phyloP scores from a whole-genome alignment of 257 asterid genomes.

The Solanum appendiculatum region DNA sequence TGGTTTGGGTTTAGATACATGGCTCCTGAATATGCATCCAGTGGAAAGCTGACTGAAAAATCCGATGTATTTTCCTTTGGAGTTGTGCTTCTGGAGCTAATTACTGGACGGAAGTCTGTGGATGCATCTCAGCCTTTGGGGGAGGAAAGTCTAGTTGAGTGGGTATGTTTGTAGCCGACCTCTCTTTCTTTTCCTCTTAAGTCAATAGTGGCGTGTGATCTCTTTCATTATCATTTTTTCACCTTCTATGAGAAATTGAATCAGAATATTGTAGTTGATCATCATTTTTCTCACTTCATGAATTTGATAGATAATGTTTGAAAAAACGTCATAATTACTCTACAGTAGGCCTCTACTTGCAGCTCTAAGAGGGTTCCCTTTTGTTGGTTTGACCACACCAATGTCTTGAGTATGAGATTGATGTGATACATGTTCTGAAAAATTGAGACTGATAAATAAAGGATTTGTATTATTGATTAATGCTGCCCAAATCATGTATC shows the following conservation, averaged over 20 bases:
- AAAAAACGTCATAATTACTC: neutral
- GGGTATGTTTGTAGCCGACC: slow-evolving; percentile 44
- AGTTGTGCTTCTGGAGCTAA: slow-evolving; percentile 81
- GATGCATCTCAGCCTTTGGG: slow-evolving; percentile 85
- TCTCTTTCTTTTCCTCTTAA: neutral
- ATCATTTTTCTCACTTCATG: neutral
- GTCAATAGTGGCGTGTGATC: neutral
- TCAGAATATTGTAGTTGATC: neutral
- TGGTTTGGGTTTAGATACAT: slow-evolving; percentile 47
- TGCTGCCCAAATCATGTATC: neutral
- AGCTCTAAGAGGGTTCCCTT: neutral
- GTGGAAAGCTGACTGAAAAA: slow-evolving; percentile 86
- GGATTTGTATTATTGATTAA: neutral
- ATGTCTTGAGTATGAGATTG: neutral
- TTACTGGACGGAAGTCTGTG: slow-evolving; percentile 89
- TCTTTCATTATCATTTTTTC: neutral
- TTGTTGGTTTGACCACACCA: neutral
- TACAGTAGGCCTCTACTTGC: neutral
- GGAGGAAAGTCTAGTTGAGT: slow-evolving; percentile 93
- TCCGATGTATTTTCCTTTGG: slow-evolving; percentile 87
- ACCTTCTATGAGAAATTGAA: neutral
- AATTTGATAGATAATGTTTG: neutral
- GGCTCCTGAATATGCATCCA: slow-evolving; percentile 98
- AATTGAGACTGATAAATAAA: neutral
- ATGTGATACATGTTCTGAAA: neutral